Evolutionary conservation across 2,329 filamentous ascomycete genomes (phyloP).

Genomic region (Pyricularia grisea): DNA sequence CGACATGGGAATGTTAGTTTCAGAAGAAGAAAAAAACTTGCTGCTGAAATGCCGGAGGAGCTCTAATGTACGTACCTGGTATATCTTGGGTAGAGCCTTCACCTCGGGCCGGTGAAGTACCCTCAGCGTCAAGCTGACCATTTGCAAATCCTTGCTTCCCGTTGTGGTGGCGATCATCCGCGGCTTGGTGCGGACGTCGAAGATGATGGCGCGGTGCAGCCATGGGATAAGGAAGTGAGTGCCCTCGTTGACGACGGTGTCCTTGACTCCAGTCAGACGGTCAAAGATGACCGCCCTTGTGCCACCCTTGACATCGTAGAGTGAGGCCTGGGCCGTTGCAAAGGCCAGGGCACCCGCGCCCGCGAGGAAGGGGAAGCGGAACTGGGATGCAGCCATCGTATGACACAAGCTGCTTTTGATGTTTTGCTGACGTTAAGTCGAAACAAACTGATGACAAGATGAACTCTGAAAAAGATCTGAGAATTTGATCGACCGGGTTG

Average conservation of each 20-base stretch:
- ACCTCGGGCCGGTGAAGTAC: slow-evolving; percentile 94
- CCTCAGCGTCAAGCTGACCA: slow-evolving; percentile 96
- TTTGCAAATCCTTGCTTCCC: slow-evolving; percentile 97
- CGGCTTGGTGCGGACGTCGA: slow-evolving; percentile 95
- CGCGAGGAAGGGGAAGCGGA: background rate
- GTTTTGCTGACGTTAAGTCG: background rate
- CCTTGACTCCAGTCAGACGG: slow-evolving; percentile 82
- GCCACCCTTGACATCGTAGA: slow-evolving; percentile 97
- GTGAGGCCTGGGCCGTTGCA: slow-evolving; percentile 62
- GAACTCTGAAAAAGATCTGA: background rate
- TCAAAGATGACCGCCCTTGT: slow-evolving; percentile 97
- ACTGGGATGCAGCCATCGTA: background rate
- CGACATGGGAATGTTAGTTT: background rate
- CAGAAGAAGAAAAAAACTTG: too few relatives aligned
- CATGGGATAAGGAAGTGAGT: slow-evolving; percentile 95
- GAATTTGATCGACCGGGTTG: background rate
- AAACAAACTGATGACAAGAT: background rate
- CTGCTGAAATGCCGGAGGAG: too few relatives aligned
- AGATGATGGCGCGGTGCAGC: slow-evolving; percentile 90
- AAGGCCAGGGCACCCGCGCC: slow-evolving; percentile 41
- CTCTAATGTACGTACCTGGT: slow-evolving; percentile 60
- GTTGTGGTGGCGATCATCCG: slow-evolving; percentile 97
- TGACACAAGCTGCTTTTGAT: background rate
- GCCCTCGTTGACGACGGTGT: slow-evolving; percentile 85
- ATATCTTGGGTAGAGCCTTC: slow-evolving; percentile 88